These are phyloP conservation scores for Teratosphaeria destructans DNA, from an alignment of 2,329 filamentous ascomycete species.

Conservation along the genomic window DNA sequence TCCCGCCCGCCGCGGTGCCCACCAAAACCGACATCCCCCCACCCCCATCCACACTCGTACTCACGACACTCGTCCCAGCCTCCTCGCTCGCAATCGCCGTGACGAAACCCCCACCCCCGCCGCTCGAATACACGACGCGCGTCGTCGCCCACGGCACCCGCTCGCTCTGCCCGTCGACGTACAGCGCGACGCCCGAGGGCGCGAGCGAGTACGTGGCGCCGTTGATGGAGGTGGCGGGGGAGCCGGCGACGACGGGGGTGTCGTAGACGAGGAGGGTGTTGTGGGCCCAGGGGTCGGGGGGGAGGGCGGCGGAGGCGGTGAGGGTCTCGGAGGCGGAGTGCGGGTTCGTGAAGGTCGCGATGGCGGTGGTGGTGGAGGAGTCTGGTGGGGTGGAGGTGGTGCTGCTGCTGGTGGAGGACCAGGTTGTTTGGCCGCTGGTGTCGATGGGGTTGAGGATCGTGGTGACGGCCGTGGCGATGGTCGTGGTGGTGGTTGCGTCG, in stretches of 20 bases:
- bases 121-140: neutral
- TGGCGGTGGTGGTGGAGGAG: neutral
- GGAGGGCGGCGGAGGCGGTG: neutral
- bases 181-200: neutral
- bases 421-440: neutral
- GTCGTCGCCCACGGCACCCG: neutral
- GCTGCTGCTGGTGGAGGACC: neutral
- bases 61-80: neutral
- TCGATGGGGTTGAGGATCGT: neutral
- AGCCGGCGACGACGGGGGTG: neutral
- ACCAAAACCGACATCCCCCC: neutral
- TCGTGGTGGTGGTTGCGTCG: neutral
- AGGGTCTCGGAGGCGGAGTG: neutral
- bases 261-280: neutral
- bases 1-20: neutral
- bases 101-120: neutral
- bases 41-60: neutral
- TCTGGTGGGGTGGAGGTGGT: neutral
- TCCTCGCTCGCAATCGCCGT: neutral
- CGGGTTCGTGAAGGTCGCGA: neutral
- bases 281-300: neutral
- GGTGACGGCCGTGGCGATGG: neutral
- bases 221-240: neutral
- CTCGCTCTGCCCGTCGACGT: neutral
- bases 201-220: neutral